phyloP scores from a whole-genome alignment of 2,329 filamentous ascomycete genomes.

The Monosporascus sp. region DNA sequence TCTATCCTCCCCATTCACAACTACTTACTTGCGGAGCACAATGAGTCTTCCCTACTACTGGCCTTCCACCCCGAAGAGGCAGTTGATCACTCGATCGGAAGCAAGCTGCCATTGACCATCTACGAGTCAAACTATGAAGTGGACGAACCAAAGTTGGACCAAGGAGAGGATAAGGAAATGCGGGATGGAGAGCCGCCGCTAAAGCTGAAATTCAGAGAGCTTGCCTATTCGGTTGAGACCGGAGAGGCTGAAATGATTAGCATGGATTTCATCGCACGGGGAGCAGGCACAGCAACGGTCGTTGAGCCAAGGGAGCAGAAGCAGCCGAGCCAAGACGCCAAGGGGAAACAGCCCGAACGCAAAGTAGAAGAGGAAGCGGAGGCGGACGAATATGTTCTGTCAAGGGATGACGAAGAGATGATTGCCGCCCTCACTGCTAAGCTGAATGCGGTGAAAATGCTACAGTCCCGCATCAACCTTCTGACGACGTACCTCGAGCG shows the following conservation, averaged over 20 bases:
- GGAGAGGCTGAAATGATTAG: conserved; percentile 97
- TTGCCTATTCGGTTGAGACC: conserved; percentile 85
- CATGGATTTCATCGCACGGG: conserved; percentile 85
- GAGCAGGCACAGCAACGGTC: conserved; percentile 73
- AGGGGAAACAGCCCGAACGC: conserved; percentile 43
- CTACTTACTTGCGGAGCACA: conserved; percentile 68
- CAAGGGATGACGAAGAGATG: conserved; percentile 55
- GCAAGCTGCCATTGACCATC: conserved; percentile 82
- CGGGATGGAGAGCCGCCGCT: conserved; percentile 56
- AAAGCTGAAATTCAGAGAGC: conserved; percentile 71
- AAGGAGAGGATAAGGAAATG: conserved; percentile 65
- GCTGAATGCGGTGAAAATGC: conserved; percentile 88
- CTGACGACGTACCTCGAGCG: conserved; percentile 71
- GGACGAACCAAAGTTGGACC: conserved; percentile 47
- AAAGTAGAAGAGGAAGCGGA: conserved; percentile 19
- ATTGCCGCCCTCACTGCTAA: conserved; percentile 72
- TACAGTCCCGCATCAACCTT: conserved; percentile 70
- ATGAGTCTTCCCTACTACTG: conserved; percentile 82
- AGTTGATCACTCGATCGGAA: conserved; percentile 53
- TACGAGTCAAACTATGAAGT: conserved; percentile 81
- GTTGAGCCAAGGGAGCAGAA: conserved; percentile 34
- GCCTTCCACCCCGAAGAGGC: conserved; percentile 72
- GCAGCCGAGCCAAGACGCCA: conserved; percentile 41
- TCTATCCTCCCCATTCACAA: conserved; percentile 70
- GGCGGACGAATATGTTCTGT: conserved; percentile 41